Evolutionary conservation across 2,329 filamentous ascomycete genomes (phyloP), one percentile per base, ranked within the genome.

Genomic region (Tolypocladium inflatum): DNA sequence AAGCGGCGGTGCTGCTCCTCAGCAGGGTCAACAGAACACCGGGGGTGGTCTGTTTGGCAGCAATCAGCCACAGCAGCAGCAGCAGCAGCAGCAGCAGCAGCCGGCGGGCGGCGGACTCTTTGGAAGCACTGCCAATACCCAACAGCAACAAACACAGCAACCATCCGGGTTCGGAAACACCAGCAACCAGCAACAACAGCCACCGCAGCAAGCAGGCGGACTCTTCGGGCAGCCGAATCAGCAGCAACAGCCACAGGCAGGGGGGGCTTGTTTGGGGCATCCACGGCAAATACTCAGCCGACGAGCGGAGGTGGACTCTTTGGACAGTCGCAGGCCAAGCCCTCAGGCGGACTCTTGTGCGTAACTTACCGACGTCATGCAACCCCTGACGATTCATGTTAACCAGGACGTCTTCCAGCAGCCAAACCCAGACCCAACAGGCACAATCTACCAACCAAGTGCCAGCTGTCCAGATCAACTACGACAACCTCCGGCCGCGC

Each of bases 401-500:
- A 37, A 63, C 67, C 55, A 0, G 21, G 11, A n/a, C 19, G 21
- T 5, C 7, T 7, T 38, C 23, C 45, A 73, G 70, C 41, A 67
- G 68, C 21, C 67, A 71, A 60, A 58, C 61, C 17, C 68, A 71
- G 54, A 51, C 67, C 37, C 68, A 68, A 56, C 66, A 66, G 54
- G 59, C 63, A 11, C 70, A 69, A 55, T 72, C 76, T 11, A 76
- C 61, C 67, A 80, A 78, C 55, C 79, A 82, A 62, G 80, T 86
- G 19, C 85, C 87, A 0, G 90, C 88, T 21, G 88, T 91, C 21
- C 87, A 89, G 66, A 89, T 96, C 66, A 89, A 94, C 71, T 74
- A 89, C 56, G 83, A 83, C 65, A 90, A 89, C 68, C 78, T 97
- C 60, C 85, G 91, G 56, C 88, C 89, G 19, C 96, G 92, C 0